Base-by-base conservation (phyloP, 2,329 filamentous ascomycete species). In the Monosporascus sp. region DNA sequence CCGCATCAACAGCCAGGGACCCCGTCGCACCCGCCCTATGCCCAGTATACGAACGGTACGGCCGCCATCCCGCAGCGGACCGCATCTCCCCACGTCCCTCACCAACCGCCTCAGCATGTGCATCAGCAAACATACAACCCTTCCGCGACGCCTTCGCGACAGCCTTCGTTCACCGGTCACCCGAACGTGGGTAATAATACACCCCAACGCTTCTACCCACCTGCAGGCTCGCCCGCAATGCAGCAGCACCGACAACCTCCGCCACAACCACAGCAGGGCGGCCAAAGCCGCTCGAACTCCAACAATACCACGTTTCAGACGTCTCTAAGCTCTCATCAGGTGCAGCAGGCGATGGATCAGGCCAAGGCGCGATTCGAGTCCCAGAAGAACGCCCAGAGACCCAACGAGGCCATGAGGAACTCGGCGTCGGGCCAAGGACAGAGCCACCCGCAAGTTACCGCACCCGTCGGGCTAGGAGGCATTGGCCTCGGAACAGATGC, bases 311-410 rank as follows among this genome's bases (percentile, higher is more conserved):
- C 56, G 22, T 68, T 67, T 50, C 64, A 67, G 22, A 67, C 65
- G 5, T 68, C 66, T 37, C 54, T 68, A 8, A 63, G 59, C 37
- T 57, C 65, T 27, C 59, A 63, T 22, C 66, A 68, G 52, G 61
- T 67, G 6, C 62, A 68, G 49, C 66, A 68, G 54, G 65, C 65
- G 4, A 68, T 68, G 64, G 59, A 66, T 48, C 65, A 68, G 50
- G 65, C 64, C 43, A 65, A 64, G 51, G 64, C 65, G 35, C 60
- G 64, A n/a, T 68, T 67, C 50, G 59, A 64, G 52, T 61, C 62
- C 14, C 60, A 60, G 11, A 60, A 65, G 51, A 62, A 37, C 25
- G 61, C 59, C 9, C 63, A 66, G 41, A 62, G 59, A 48, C 57
- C 63, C 3, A 63, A 60, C 37, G 66, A 68, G 47, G 54, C 54